Evolutionary conservation across 768 basidiomycete species (phyloP), one percentile per base, ranked within the genome.

Genomic region (Pisolithus microcarpus): DNA sequence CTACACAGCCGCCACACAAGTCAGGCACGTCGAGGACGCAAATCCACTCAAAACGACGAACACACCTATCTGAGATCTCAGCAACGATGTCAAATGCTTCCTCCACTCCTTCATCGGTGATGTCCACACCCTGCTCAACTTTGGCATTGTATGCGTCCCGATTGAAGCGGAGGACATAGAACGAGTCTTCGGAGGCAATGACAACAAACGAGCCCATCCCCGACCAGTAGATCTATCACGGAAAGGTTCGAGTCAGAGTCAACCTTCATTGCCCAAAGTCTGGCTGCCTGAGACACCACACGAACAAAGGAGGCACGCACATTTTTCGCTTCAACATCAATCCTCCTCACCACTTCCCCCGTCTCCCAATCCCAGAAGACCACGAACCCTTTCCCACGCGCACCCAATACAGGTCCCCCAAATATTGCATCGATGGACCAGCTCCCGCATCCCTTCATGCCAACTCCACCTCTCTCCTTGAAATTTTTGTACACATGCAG

Each of bases 281-380:
- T 8, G 30, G 9, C 30, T 1, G 30, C 30, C 16, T 26, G 2
- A 23, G 6, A 31, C 37, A 28, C 30, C 45, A 31, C 6, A 19
- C 30, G 9, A 31, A 31, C 36, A 10, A 49, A 43, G n/a, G 23
- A 10, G 49, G 30, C 2, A 66, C 87, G 52, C 56, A 96, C 96
- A 61, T 84, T 85, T 66, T 89, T 93, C 7, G 94, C 93, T 55
- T 98, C 92, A 1, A 92, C 93, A 60, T 99, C 94, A 59, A 99
- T 87, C 58, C 96, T 71, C 51, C 96, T 73, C 5, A 98, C 96
- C 51, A 98, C 79, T 62, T 95, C 90, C 31, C 93, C 92, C 1
- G 83, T 84, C 68, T 98, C 95, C 96, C 96, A 98, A 64, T 98
- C 96, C 92, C 96, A 98, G 67, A 99, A 99, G 61, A 97, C 76